These are phyloP conservation scores for Plectosphaerella sp. DNA, from an alignment of 2,329 filamentous ascomycete genomes.

Conservation along the genomic window DNA sequence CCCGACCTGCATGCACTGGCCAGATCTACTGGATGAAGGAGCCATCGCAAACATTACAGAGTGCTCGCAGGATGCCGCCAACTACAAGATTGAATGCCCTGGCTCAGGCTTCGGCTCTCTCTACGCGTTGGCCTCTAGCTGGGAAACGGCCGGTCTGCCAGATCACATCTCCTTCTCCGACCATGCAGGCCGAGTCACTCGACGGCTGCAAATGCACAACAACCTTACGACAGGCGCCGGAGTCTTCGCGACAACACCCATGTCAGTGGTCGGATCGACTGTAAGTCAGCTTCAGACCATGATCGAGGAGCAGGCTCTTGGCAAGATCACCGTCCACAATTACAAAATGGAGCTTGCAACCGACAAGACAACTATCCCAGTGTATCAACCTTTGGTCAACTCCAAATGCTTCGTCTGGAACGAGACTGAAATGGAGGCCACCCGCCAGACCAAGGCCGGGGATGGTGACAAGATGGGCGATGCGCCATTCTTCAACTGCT, in stretches of 20 bases:
- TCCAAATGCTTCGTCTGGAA: not conserved
- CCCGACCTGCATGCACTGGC: not conserved
- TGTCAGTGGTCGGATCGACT: not conserved
- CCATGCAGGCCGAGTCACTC: not conserved
- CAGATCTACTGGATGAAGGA: not conserved
- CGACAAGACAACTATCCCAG: not conserved
- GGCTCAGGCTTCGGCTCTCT: conserved; percentile 1
- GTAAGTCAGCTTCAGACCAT: not conserved
- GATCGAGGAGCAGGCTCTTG: not conserved
- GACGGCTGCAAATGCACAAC: not conserved
- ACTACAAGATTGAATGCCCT: not conserved
- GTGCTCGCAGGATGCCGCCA: not conserved
- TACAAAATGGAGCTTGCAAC: not conserved
- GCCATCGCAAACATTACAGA: not conserved
- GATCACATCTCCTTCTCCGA: not conserved
- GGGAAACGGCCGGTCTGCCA: not conserved
- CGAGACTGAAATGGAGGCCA: not conserved
- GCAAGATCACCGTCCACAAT: not conserved
- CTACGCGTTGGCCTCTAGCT: conserved; percentile 1
- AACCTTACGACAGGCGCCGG: not conserved
- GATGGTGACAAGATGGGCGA: too few species aligned
- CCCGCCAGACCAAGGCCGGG: not conserved
- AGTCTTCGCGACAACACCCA: not conserved
- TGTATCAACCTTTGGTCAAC: conserved; percentile 5
- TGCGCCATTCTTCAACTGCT: not conserved